Evolutionary conservation across 768 basidiomycete genomes (phyloP).

Genomic region (Suillus spraguei): DNA sequence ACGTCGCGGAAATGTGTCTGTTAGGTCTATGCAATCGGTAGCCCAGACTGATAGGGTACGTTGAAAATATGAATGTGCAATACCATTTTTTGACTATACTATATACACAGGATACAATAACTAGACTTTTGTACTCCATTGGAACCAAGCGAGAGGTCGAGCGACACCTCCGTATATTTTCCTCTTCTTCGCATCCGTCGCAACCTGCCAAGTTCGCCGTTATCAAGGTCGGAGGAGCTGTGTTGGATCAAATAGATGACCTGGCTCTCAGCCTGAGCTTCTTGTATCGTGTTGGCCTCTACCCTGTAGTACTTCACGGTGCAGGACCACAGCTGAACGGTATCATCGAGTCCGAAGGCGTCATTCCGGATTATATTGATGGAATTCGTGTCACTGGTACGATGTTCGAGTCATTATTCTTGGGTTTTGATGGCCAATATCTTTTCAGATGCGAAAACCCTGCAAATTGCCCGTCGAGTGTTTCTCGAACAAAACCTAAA

Average conservation of each 20-base stretch:
- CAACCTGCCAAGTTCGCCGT: constrained; percentile 96
- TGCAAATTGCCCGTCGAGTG: constrained; percentile 91
- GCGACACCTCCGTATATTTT: constrained; percentile 97
- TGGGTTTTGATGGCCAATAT: constrained; percentile 6
- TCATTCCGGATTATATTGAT: constrained; percentile 95
- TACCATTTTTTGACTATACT: background rate
- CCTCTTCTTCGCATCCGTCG: constrained; percentile 86
- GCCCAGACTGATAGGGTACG: constrained; percentile 77
- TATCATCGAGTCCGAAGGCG: constrained; percentile 89
- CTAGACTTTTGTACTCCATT: constrained; percentile 93
- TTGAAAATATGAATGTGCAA: constrained; percentile 13
- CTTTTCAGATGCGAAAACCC: constrained; percentile 82
- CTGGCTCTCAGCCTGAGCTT: constrained; percentile 95
- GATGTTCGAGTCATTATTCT: constrained; percentile 24
- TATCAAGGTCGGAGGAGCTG: constrained; percentile 97
- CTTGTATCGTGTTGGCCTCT: constrained; percentile 95
- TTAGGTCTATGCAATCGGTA: constrained; percentile 56
- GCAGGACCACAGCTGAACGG: constrained; percentile 95
- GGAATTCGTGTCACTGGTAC: constrained; percentile 95
- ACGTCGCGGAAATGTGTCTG: constrained; percentile 35
- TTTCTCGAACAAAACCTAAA: constrained; percentile 98
- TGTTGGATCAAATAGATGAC: constrained; percentile 89
- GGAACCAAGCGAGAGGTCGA: constrained; percentile 98
- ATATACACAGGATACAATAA: constrained; percentile 84
- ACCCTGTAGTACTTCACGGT: constrained; percentile 96